phyloP scores from a whole-genome alignment of 768 basidiomycete species.

The Psilocybe sp. region DNA sequence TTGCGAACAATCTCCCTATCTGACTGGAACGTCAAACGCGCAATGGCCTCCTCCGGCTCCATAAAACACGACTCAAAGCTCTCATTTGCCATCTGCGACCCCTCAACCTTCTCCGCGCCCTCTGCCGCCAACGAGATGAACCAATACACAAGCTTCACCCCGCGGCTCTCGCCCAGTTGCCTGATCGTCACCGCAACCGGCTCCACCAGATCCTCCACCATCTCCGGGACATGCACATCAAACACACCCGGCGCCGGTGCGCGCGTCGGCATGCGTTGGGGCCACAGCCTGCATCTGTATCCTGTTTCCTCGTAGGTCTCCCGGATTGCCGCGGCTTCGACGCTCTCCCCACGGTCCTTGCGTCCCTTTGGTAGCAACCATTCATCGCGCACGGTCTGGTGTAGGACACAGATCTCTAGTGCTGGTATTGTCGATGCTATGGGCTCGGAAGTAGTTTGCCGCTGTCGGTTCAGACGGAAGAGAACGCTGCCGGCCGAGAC shows the following conservation, averaged over 20 bases:
- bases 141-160: conserved; percentile 48
- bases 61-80: conserved; percentile 38
- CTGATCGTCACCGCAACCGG: conserved; percentile 31
- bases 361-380: conserved; percentile 60
- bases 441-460: not conserved
- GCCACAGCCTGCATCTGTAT: conserved; percentile 49
- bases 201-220: conserved; percentile 25
- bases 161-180: conserved; percentile 14
- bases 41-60: conserved; percentile 30
- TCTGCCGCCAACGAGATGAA: conserved; percentile 37
- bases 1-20: conserved; percentile 36
- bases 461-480: conserved; percentile 20
- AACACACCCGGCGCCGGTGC: conserved; percentile 49
- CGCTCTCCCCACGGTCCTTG: conserved; percentile 53
- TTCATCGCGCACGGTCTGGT: conserved; percentile 46
- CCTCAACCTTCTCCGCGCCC: conserved; percentile 28
- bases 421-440: not conserved
- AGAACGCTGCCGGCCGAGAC: conserved; percentile 40
- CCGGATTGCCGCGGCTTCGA: conserved; percentile 49
- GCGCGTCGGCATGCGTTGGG: conserved; percentile 50
- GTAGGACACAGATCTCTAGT: conserved; percentile 39
- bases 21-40: conserved; percentile 32
- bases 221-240: conserved; percentile 19
- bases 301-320: conserved; percentile 53
- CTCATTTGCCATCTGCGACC: conserved; percentile 44